Base-by-base conservation (phyloP, 2,329 filamentous ascomycete species). In the Myrmaecium sp. region DNA sequence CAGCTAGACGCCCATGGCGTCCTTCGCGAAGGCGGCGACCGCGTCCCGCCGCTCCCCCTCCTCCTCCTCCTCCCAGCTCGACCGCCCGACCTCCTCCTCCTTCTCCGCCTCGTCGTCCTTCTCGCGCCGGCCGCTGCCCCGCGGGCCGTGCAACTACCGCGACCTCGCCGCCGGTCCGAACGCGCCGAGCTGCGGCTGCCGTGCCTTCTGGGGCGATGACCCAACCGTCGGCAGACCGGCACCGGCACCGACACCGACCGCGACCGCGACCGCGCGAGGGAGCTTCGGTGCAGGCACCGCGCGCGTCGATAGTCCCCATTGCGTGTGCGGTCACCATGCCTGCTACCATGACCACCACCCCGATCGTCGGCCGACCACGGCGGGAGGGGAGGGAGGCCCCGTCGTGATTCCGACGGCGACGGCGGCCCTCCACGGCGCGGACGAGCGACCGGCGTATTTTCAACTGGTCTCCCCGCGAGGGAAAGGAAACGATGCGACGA, bases 321-420 rank as follows among this genome's bases (percentile, higher is more conserved):
- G 64, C 44, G 57, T 61, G 29, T 69, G 64, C 37, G 59, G 59
- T 21, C 64, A 69, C 42, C 64, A 69, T 52, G 62, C 63, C 5
- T 68, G 64, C 43, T 68, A 60, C 40, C 64, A 69, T 46, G 45
- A 54, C 16, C 37, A 5, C 6, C 21, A 24, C n/a, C 18, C 13
- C n/a, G 13, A n/a, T 7, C 17, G 15, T n/a, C 17, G 14, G n/a
- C 17, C 14, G n/a, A 29, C 16, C 22, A 21, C 21, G 7, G 24
- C 21, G 22, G 25, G 13, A 9, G 24, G 14, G n/a, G 12, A n/a
- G 22, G 25, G 13, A 9, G 24, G 14, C 14, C n/a, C 7, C 24
- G 13, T 10, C 33, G 38, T 39, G 21, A 23, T 9, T 23, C 26
- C 17, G 14, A 25, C n/a, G 9, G 14, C 15, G 18, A 17, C 17